These are phyloP conservation scores for Acer yangbiense DNA, from an alignment of 345 rosid genomes.

Conservation along the genomic window DNA sequence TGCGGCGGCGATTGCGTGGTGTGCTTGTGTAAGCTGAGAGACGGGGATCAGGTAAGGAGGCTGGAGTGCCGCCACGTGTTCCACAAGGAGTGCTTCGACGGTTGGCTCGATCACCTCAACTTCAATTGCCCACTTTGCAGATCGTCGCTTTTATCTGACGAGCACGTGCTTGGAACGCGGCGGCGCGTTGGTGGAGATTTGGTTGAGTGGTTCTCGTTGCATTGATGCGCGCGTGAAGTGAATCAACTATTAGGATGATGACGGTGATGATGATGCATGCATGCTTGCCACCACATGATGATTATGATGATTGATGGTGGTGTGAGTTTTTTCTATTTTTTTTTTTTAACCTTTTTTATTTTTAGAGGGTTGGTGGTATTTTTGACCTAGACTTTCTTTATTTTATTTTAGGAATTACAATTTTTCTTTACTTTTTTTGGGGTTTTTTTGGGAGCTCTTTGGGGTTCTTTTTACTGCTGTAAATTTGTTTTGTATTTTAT, in stretches of 20 bases:
- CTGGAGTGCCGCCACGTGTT: conserved; percentile 87
- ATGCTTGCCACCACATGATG: neutral
- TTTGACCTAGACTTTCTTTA: conserved; percentile 18
- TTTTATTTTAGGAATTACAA: neutral
- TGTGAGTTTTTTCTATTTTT: neutral
- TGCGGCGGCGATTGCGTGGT: conserved; percentile 53
- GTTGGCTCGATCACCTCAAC: conserved; percentile 73
- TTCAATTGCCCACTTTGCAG: conserved; percentile 82
- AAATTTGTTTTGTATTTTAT: neutral
- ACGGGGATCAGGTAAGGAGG: conserved; percentile 79
- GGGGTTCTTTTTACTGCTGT: conserved; percentile 7
- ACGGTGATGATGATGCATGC: neutral
- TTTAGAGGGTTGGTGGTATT: conserved; percentile 16
- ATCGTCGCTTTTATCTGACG: conserved; percentile 45
- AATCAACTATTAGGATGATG: neutral
- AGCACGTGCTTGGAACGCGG: conserved; percentile 44
- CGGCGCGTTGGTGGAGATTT: conserved; percentile 60
- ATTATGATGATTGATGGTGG: neutral
- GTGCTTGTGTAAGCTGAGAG: conserved; percentile 56
- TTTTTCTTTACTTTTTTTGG: neutral
- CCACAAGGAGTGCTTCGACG: conserved; percentile 77
- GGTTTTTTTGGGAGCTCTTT: conserved; percentile 7
- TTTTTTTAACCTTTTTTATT: neutral
- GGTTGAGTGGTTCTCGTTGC: conserved; percentile 45
- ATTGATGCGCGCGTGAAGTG: conserved; percentile 27